Conservation (phyloP, 2,329 filamentous ascomycete genomes). For the Orbilia ellipsospora region DNA sequence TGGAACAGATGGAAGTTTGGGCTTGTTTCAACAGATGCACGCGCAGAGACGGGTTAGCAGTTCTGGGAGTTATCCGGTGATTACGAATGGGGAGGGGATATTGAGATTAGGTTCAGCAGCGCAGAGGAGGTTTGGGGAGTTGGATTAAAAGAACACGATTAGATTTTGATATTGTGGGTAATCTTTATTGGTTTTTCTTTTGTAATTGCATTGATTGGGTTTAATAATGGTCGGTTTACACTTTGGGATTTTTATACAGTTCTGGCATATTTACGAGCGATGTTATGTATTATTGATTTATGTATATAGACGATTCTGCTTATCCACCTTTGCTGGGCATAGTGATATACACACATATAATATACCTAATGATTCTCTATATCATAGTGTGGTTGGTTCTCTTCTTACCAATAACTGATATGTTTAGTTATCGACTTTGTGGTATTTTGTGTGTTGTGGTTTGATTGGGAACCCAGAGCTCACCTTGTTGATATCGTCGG, state of each 20-base stretch:
- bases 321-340: neutral
- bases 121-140: conserved; percentile 33
- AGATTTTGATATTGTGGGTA: neutral
- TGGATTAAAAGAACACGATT: conserved; percentile 18
- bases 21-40: conserved; percentile 20
- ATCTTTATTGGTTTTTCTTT: neutral
- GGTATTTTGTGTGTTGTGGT: neutral
- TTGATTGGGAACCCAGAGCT: neutral
- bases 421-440: neutral
- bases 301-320: conserved; percentile 8
- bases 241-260: too few relatives aligned
- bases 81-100: conserved; percentile 32
- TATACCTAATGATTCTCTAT: neutral
- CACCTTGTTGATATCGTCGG: neutral
- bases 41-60: conserved; percentile 40
- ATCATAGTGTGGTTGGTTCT: too few relatives aligned
- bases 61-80: conserved; percentile 10
- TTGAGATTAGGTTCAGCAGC: conserved; percentile 40
- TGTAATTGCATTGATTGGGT: neutral
- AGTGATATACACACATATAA: neutral
- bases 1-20: conserved; percentile 56
- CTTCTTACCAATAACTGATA: neutral
- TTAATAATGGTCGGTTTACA: neutral
- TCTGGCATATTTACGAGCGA: neutral
- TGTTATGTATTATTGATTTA: conserved; percentile 3